These are phyloP conservation scores for Athelia psychrophila DNA, from an alignment of 1,284 basidiomycete genomes.

Conservation along the genomic window DNA sequence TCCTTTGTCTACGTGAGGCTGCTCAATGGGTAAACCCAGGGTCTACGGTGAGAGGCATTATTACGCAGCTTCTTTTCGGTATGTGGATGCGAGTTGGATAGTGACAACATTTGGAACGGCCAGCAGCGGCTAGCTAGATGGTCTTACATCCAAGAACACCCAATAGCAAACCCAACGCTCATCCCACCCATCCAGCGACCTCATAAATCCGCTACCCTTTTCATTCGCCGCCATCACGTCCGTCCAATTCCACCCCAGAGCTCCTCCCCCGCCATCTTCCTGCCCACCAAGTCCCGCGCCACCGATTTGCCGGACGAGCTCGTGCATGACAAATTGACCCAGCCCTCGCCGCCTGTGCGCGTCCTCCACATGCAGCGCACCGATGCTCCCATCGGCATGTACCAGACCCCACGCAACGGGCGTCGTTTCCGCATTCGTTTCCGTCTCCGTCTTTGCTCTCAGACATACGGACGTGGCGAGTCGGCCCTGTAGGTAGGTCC, in stretches of 20 bases:
- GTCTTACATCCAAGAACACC: constrained; percentile 1
- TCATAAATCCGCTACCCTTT: constrained; percentile 11
- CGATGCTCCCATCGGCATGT: constrained; percentile 20
- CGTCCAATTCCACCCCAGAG: constrained; percentile 21
- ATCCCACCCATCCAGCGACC: constrained; percentile 10
- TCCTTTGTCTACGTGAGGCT: too few species aligned
- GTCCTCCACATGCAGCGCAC: constrained; percentile 12
- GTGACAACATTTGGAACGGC: too few species aligned
- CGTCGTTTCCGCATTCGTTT: constrained; percentile 10
- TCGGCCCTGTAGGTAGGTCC: constrained; percentile 16
- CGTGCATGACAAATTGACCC: constrained; percentile 11
- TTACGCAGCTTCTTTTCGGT: too few species aligned
- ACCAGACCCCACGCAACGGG: constrained; percentile 14
- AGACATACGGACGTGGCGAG: constrained; percentile 7
- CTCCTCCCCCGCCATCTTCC: constrained; percentile 15
- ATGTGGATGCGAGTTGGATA: too few species aligned
- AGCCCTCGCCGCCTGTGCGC: constrained; percentile 11
- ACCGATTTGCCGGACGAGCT: constrained; percentile 12
- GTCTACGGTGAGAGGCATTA: too few species aligned
- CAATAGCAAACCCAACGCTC: constrained; percentile 6
- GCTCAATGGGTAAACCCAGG: too few species aligned
- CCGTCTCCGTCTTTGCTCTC: constrained; percentile 11
- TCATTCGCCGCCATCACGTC: constrained; percentile 11
- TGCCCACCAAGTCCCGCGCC: constrained; percentile 1
- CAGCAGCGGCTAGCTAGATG: background rate